Percentiles rank a stretch among this genome's conserved stretches.
Evolutionary conservation across 2,329 filamentous ascomycete species (phyloP).

Genomic region (Ambrosiella cleistominuta): DNA sequence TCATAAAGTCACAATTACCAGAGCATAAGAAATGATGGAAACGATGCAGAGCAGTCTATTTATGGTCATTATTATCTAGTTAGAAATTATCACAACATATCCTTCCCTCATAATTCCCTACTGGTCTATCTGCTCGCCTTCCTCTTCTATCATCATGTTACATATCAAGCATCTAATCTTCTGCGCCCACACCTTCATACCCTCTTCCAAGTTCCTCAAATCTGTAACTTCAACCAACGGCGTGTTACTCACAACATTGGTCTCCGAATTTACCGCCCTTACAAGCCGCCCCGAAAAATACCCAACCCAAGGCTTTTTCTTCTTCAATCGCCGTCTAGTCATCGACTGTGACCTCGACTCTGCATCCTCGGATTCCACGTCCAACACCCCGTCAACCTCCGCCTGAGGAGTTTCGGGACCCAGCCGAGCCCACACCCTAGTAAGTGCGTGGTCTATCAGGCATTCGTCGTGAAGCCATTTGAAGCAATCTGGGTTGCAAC

Average conservation of each 20-base stretch:
- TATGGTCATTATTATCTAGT: too few species aligned
- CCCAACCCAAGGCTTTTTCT: constrained; percentile 31
- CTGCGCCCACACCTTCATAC: constrained; percentile 36
- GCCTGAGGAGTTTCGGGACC: constrained; percentile 33
- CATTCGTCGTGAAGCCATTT: constrained; percentile 49
- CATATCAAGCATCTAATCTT: constrained; percentile 34
- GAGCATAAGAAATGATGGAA: too few species aligned
- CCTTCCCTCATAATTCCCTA: not conserved
- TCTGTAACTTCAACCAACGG: constrained; percentile 35
- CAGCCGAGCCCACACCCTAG: constrained; percentile 31
- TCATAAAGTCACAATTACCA: too few species aligned
- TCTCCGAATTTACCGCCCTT: not conserved
- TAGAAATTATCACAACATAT: not conserved
- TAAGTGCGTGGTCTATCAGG: constrained; percentile 36
- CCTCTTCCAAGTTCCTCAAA: constrained; percentile 29
- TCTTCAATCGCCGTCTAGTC: constrained; percentile 6
- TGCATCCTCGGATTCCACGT: not conserved
- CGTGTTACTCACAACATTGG: constrained; percentile 14
- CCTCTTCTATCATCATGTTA: constrained; percentile 24
- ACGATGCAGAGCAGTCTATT: too few species aligned
- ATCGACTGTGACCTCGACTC: not conserved
- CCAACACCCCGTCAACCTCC: not conserved
- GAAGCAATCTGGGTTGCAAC: constrained; percentile 34
- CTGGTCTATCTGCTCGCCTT: not conserved
- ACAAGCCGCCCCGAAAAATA: constrained; percentile 33